phyloP scores from a whole-genome alignment of 176 grass and related monocot species.

The Oryza rufipogon region DNA sequence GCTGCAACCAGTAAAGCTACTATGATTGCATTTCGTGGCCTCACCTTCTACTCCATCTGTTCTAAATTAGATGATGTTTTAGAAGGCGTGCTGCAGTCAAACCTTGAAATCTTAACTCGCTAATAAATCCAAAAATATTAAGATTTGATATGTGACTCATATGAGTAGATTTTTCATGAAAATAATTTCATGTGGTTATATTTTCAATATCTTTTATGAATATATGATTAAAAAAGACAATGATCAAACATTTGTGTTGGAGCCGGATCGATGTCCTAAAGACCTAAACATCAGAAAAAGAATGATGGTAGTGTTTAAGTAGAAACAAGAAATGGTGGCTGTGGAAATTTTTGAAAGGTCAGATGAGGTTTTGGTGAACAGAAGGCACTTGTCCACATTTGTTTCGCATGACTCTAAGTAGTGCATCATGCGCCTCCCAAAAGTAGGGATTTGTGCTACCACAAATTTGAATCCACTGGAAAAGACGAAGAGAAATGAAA shows the following conservation, averaged over 20 bases:
- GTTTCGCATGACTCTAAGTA: neutral
- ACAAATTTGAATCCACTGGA: neutral
- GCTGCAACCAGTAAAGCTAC: neutral
- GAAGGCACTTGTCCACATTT: neutral
- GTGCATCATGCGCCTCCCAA: neutral
- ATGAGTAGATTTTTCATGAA: neutral
- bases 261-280: no score
- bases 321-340: neutral
- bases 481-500: neutral
- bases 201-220: neutral
- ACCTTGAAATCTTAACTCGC: neutral
- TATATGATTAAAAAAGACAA: no score
- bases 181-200: neutral
- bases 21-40: neutral
- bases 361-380: conserved; percentile 20
- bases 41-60: neutral
- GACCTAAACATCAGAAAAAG: no score
- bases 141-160: neutral
- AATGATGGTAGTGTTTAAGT: neutral
- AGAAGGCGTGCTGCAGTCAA: neutral
- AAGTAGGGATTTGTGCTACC: neutral
- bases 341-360: neutral
- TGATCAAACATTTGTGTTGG: no score
- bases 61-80: neutral
- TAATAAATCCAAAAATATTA: neutral